Conservation (phyloP, 2,329 filamentous ascomycete genomes). For the Chaetomium olivaceum region DNA sequence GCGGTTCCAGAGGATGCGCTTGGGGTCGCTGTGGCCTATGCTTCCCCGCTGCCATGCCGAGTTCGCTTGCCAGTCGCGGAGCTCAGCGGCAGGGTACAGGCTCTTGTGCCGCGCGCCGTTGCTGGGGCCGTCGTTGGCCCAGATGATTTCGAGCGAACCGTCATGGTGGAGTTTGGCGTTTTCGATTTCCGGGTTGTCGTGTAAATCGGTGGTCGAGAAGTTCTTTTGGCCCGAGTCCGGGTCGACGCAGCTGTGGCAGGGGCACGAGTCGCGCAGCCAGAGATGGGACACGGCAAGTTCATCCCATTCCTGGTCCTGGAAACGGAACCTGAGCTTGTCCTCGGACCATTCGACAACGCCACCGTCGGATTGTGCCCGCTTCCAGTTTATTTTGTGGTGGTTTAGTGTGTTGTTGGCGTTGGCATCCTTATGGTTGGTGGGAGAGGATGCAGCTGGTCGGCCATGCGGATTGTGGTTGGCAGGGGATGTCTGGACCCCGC, state of each 20-base stretch:
- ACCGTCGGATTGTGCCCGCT: neutral
- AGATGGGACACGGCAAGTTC: constrained; percentile 10
- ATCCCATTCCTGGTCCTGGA: neutral
- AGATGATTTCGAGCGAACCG: constrained; percentile 58
- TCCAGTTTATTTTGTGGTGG: neutral
- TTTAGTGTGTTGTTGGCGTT: neutral
- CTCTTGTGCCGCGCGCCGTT: constrained; percentile 38
- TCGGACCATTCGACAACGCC: constrained; percentile 3
- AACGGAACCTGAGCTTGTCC: neutral
- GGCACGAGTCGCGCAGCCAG: constrained; percentile 56
- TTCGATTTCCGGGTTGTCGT: constrained; percentile 38
- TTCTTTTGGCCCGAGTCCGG: constrained; percentile 61
- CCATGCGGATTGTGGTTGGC: neutral
- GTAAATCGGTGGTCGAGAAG: constrained; percentile 48
- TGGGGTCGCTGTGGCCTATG: neutral
- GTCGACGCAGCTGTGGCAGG: constrained; percentile 55
- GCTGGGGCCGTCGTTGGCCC: constrained; percentile 50
- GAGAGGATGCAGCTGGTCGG: neutral
- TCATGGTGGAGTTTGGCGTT: constrained; percentile 38
- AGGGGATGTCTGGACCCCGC: neutral
- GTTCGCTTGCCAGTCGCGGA: constrained; percentile 29
- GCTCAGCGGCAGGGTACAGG: constrained; percentile 37
- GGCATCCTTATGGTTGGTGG: neutral
- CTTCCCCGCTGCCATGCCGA: neutral
- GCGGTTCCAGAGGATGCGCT: constrained; percentile 45